A percentile compares a stretch with the other conserved stretches of the same genome.
Conservation (phyloP, 2,329 filamentous ascomycete species). For the Fusarium praegraminearum region DNA sequence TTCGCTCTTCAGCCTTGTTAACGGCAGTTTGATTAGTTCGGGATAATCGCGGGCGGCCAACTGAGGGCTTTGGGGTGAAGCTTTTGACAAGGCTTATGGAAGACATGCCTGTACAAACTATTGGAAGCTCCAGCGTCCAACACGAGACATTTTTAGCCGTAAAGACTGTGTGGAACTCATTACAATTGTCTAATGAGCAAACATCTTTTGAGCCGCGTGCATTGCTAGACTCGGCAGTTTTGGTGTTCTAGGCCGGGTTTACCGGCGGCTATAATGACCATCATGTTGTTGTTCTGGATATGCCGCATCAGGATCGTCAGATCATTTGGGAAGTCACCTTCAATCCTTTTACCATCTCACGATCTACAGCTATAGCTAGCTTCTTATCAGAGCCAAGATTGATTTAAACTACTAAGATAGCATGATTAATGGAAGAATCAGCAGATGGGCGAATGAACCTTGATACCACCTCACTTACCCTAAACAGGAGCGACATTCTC, state of each 20-base stretch:
- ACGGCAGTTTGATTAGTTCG: slow-evolving; percentile 1
- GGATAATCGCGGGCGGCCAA: neutral
- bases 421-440: neutral
- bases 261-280: slow-evolving; percentile 20
- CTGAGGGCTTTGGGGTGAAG: neutral
- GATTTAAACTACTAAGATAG: neutral
- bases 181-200: neutral
- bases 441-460: neutral
- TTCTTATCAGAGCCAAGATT: neutral
- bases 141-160: slow-evolving; percentile 12
- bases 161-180: neutral
- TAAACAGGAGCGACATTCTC: neutral
- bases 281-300: slow-evolving; percentile 2
- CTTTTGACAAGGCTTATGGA: neutral
- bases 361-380: neutral
- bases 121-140: neutral
- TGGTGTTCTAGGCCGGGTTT: neutral
- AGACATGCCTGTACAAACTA: neutral
- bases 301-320: slow-evolving; percentile 19
- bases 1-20: slow-evolving; percentile 35
- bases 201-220: neutral
- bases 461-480: slow-evolving; percentile 2
- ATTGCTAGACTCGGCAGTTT: slow-evolving; percentile 10
- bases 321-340: slow-evolving; percentile 22
- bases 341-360: neutral